A percentile compares a stretch with the other conserved stretches of the same genome.
phyloP scores from a whole-genome alignment of 129 eudicot genomes.

The Flaveria ramosissima region DNA sequence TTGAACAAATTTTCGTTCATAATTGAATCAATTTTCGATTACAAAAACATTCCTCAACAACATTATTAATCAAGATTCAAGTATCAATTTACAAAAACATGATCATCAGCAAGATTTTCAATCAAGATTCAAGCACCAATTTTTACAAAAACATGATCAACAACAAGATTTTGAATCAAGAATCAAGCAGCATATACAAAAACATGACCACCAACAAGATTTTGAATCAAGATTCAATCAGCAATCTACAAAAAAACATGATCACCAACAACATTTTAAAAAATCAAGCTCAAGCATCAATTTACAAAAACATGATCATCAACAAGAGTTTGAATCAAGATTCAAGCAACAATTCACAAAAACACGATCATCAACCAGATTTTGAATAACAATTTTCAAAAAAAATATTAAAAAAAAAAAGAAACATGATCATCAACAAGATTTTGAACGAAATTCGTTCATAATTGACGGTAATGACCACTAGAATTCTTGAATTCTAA shows the following conservation, averaged over 20 bases:
- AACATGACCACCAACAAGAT: neutral
- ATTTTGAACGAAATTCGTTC: neutral
- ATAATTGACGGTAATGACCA: neutral
- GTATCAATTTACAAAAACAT: neutral
- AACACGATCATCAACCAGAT: neutral
- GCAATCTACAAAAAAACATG: neutral
- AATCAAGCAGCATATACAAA: conserved; percentile 6
- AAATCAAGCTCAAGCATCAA: neutral
- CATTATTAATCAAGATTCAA: neutral
- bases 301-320: neutral
- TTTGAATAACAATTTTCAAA: no score
- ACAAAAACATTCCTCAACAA: no score
- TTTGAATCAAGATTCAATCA: conserved; percentile 10
- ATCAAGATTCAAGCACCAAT: conserved; percentile 1
- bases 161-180: conserved; percentile 2
- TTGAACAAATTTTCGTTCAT: no score
- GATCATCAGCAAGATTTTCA: neutral
- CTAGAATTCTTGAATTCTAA: neutral
- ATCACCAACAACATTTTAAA: conserved; percentile 6
- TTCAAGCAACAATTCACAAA: conserved; percentile 12
- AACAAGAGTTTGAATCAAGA: neutral
- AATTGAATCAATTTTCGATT: no score
- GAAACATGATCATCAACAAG: neutral
- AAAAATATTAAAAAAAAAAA: no score
- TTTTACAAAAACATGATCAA: neutral